Evolutionary conservation across 2,329 filamentous ascomycete genomes (phyloP).

Genomic region (Exophiala bonariae): DNA sequence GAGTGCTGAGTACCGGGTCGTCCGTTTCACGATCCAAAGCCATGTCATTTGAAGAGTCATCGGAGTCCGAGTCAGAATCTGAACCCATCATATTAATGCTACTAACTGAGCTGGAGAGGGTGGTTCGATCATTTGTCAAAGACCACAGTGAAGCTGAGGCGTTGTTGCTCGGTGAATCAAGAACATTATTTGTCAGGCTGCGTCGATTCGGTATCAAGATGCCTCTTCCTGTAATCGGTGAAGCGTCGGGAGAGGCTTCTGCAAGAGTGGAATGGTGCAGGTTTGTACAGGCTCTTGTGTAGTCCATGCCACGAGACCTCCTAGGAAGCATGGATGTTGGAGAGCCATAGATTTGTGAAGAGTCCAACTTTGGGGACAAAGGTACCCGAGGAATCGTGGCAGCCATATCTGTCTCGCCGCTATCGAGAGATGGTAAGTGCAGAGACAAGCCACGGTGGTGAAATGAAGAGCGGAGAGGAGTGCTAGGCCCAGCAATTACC

Average conservation of each 20-base stretch:
- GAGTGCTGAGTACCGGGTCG: conserved; percentile 79
- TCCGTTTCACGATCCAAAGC: conserved; percentile 67
- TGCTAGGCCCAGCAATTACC: conserved; percentile 61
- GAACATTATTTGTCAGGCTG: conserved; percentile 39
- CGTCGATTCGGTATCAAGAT: conserved; percentile 61
- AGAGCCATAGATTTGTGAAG: conserved; percentile 80
- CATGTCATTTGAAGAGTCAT: conserved; percentile 61
- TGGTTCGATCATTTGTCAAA: conserved; percentile 67
- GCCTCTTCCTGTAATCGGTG: conserved; percentile 73
- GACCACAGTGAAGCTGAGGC: conserved; percentile 66
- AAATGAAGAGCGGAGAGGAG: conserved; percentile 69
- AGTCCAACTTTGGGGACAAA: conserved; percentile 82
- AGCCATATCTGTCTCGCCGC: conserved; percentile 38
- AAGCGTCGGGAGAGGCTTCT: conserved; percentile 86
- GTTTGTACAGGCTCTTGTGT: conserved; percentile 88
- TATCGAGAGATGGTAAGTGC: conserved; percentile 61
- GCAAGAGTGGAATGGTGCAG: conserved; percentile 93
- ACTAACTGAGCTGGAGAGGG: conserved; percentile 77
- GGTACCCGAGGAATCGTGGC: conserved; percentile 61
- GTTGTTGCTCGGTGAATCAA: conserved; percentile 65
- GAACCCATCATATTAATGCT: conserved; percentile 78
- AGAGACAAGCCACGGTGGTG: conserved; percentile 66
- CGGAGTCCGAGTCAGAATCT: conserved; percentile 72
- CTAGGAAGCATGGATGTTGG: conserved; percentile 85
- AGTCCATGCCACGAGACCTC: conserved; percentile 86